These are phyloP conservation scores for Candida loeiensis DNA, from an alignment of 805 yeast species.

Conservation along the genomic window DNA sequence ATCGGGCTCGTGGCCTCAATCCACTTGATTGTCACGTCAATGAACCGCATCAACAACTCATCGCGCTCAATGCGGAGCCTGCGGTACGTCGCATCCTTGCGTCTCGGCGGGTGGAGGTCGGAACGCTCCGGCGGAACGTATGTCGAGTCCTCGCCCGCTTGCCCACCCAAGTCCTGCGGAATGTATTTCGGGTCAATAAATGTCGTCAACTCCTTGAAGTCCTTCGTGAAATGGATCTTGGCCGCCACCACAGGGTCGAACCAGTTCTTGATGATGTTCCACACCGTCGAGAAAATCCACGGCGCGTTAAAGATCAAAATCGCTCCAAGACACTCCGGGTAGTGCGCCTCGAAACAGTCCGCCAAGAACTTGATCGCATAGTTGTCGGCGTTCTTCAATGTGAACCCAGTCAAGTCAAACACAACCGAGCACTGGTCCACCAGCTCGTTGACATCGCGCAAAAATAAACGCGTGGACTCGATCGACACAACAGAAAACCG, in stretches of 20 bases:
- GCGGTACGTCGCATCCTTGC: constrained; percentile 39
- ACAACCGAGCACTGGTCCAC: constrained; percentile 78
- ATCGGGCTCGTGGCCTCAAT: constrained; percentile 56
- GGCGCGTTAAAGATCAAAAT: constrained; percentile 91
- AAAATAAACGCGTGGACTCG: constrained; percentile 75
- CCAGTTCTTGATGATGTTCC: constrained; percentile 93
- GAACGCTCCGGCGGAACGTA: constrained; percentile 63
- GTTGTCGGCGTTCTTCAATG: constrained; percentile 91
- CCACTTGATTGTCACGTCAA: constrained; percentile 72
- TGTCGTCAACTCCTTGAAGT: constrained; percentile 59
- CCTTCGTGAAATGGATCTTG: constrained; percentile 80
- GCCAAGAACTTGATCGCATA: constrained; percentile 86
- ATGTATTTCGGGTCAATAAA: constrained; percentile 57
- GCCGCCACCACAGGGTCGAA: constrained; percentile 94
- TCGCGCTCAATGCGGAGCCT: constrained; percentile 50
- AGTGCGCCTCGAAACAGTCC: constrained; percentile 89
- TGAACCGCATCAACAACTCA: constrained; percentile 49
- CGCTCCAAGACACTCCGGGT: constrained; percentile 88
- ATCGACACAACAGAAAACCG: constrained; percentile 70
- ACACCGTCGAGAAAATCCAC: constrained; percentile 92
- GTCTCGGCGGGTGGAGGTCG: constrained; percentile 42
- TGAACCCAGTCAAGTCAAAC: constrained; percentile 83
- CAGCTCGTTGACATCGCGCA: constrained; percentile 56
- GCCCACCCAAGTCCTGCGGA: constrained; percentile 76
- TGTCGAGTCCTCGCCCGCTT: constrained; percentile 51